Base-by-base conservation (phyloP, 495 filamentous ascomycete species). In the Delitschia confertaspora region DNA sequence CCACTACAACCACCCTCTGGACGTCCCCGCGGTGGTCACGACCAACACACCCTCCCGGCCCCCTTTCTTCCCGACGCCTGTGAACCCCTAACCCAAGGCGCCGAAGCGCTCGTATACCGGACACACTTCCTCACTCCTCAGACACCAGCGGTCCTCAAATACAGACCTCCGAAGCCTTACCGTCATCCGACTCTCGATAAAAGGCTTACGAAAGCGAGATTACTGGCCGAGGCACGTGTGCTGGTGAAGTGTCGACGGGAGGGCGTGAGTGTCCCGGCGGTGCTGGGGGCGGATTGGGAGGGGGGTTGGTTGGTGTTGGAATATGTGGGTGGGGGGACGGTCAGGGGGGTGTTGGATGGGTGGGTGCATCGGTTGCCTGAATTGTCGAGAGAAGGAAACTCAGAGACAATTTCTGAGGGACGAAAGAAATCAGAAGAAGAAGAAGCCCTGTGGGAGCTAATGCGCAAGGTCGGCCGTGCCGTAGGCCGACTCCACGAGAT, bases 111-210 rank as follows among this genome's bases (percentile, higher is more conserved):
- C 56, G 72, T 98, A 60, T 96, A 88, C 82, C 75, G 75, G 54
- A 89, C 88, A 6, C 78, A 74, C 51, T 88, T 84, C 67, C 83
- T 94, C 53, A 57, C 70, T 10, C 75, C 85, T 43, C 51, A 65
- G 45, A 72, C 74, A 33, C 77, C 82, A 10, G 83, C 78, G 56
- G 85, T 87, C 0, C 79, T 96, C 45, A 98, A 98, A 68, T 78
- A 93, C 73, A 87, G 91, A 9, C 91, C 93, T 4, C 71, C 82
- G 19, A 98, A 98, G 65, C 74, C 83, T 18, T 98, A 93, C 71
- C 80, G 91, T 0, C 93, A 98, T 61, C 87, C 89, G 14, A 76
- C 70, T 31, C 88, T 98, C 62, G 91, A 98, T 61, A 74, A 75
- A 10, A 80, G 88, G 2, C 70, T 98, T 2, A 95, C 88, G 9